Conservation (phyloP, 805 yeast species). For the Phaffomyces antillensis region DNA sequence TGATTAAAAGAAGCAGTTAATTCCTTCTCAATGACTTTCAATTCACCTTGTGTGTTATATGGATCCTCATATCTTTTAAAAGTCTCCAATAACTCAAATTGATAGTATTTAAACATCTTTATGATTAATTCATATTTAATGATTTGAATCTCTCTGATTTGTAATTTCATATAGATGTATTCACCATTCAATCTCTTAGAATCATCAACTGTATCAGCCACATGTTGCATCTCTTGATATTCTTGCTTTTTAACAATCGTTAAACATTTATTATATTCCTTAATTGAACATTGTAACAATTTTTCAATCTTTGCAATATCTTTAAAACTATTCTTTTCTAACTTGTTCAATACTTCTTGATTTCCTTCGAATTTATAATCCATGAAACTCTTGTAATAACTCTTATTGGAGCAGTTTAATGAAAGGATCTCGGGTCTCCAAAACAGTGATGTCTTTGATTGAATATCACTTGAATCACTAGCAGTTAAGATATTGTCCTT, state of each 20-base stretch:
- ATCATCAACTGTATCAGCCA: not conserved
- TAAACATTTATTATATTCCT: slow-evolving; percentile 3
- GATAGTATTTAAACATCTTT: slow-evolving; percentile 4
- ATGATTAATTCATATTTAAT: slow-evolving; percentile 2
- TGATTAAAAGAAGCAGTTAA: slow-evolving; percentile 1
- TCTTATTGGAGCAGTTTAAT: not conserved
- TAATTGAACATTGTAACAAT: not conserved
- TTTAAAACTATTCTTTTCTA: slow-evolving; percentile 5
- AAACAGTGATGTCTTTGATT: slow-evolving; percentile 1
- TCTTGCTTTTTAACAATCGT: not conserved
- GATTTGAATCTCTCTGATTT: slow-evolving; percentile 5
- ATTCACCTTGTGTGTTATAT: slow-evolving; percentile 11
- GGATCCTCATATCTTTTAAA: slow-evolving; percentile 6
- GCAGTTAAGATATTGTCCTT: slow-evolving; percentile 2
- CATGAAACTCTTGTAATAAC: not conserved
- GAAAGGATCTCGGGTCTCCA: slow-evolving; percentile 4
- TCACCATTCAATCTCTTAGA: slow-evolving; percentile 10
- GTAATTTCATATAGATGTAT: slow-evolving; percentile 8
- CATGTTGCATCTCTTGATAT: not conserved
- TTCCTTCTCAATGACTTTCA: not conserved
- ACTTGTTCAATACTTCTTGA: slow-evolving; percentile 4
- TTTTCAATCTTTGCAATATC: not conserved
- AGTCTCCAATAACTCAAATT: slow-evolving; percentile 2
- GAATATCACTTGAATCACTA: not conserved
- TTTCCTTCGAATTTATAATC: not conserved